Evolutionary conservation across 306 rosid genomes (phyloP).

Genomic region (Arachis hypogaea): DNA sequence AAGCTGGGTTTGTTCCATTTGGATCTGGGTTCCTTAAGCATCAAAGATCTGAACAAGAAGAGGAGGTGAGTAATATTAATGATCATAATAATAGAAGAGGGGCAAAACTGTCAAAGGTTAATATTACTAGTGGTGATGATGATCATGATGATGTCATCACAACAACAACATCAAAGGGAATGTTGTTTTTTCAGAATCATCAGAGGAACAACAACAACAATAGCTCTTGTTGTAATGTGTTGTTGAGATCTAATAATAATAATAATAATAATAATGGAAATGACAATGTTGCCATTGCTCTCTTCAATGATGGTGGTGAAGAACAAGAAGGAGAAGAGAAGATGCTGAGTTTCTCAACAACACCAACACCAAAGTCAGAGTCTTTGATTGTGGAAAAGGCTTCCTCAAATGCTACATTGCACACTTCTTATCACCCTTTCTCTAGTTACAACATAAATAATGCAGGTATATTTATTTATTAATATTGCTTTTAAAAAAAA

Average conservation of each 20-base stretch:
- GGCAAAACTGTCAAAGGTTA: conserved; percentile 57
- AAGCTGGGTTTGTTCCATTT: conserved; percentile 47
- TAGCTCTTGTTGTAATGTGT: background rate
- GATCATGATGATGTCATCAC: too few species aligned
- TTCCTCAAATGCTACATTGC: conserved; percentile 40
- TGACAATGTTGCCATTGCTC: conserved; percentile 22
- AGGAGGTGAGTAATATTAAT: background rate
- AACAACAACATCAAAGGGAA: conserved; percentile 45
- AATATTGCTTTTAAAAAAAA: too few species aligned
- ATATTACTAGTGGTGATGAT: conserved; percentile 9
- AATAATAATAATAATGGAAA: background rate
- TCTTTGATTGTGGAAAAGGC: conserved; percentile 40
- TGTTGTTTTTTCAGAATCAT: conserved; percentile 40
- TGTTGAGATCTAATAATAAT: conserved; percentile 58
- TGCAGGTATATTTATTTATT: conserved; percentile 39
- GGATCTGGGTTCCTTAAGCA: conserved; percentile 76
- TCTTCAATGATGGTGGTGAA: conserved; percentile 39
- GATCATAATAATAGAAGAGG: conserved; percentile 58
- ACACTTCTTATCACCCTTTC: conserved; percentile 39
- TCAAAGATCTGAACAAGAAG: conserved; percentile 71
- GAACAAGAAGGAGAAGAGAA: conserved; percentile 51
- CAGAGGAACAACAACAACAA: conserved; percentile 24
- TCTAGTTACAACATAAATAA: conserved; percentile 58
- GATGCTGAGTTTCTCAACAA: conserved; percentile 71
- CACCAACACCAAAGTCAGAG: conserved; percentile 62